Evolutionary conservation across 805 yeast species (phyloP).

Genomic region (Zygosaccharomyces lentus): DNA sequence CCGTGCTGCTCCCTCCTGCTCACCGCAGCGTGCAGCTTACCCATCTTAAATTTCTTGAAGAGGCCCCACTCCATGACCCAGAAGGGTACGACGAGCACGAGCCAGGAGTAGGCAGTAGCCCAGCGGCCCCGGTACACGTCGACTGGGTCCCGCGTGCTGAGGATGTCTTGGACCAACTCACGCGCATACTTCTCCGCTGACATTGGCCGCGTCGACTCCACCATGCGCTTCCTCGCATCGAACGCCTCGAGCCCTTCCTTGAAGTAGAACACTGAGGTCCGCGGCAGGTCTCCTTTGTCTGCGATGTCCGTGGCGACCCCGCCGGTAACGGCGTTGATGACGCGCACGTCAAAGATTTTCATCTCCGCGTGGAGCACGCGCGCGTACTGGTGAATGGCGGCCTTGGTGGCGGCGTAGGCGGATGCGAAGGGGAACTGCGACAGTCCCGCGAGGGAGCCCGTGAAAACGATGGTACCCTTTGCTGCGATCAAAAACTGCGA

Average conservation of each 20-base stretch:
- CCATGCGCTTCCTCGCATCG: constrained; percentile 52
- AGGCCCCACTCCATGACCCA: constrained; percentile 43
- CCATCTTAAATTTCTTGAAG: constrained; percentile 40
- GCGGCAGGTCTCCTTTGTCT: constrained; percentile 57
- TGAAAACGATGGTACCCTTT: constrained; percentile 65
- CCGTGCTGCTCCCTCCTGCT: neutral
- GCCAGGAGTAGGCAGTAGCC: constrained; percentile 38
- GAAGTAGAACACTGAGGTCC: constrained; percentile 48
- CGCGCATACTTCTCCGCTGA: constrained; percentile 53
- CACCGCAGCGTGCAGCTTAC: constrained; percentile 31
- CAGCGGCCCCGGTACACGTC: constrained; percentile 55
- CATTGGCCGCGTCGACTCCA: constrained; percentile 56
- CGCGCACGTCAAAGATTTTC: constrained; percentile 68
- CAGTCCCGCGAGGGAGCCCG: constrained; percentile 68
- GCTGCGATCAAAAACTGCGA: constrained; percentile 53
- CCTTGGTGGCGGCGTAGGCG: constrained; percentile 63
- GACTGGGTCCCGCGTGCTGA: constrained; percentile 38
- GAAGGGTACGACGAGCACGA: constrained; percentile 42
- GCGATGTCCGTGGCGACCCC: constrained; percentile 70
- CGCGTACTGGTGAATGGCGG: constrained; percentile 73
- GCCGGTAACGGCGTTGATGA: constrained; percentile 67
- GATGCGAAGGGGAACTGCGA: constrained; percentile 68
- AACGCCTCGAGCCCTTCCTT: constrained; percentile 51
- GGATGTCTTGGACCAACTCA: constrained; percentile 49
- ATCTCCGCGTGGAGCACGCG: constrained; percentile 59